phyloP scores from a whole-genome alignment of 2,329 filamentous ascomycete genomes.

The Sarocladium oryzae region DNA sequence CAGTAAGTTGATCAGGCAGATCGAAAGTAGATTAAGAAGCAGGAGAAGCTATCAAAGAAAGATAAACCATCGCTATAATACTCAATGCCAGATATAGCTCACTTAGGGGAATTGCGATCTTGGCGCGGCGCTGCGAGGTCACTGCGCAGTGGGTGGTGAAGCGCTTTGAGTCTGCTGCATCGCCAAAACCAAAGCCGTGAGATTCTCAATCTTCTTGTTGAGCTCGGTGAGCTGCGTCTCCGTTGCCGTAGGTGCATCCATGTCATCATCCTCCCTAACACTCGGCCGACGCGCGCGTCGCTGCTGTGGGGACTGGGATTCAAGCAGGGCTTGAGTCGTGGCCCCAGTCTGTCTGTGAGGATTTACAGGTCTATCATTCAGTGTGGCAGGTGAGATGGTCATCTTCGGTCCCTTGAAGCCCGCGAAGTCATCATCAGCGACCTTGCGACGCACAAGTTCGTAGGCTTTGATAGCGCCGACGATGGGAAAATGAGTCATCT shows the following conservation, averaged over 20 bases:
- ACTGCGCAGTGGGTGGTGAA: no score
- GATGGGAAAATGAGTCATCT: slow-evolving; percentile 59
- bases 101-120: no score
- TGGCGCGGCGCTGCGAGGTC: no score
- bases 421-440: slow-evolving; percentile 36
- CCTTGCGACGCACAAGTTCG: slow-evolving; percentile 43
- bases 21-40: no score
- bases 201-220: slow-evolving; percentile 50
- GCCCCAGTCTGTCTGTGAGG: neutral
- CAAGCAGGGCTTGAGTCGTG: neutral
- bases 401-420: slow-evolving; percentile 40
- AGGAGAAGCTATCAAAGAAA: no score
- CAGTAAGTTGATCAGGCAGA: no score
- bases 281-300: neutral
- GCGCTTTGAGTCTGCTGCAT: slow-evolving; percentile 33
- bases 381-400: slow-evolving; percentile 10
- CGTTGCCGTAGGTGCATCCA: slow-evolving; percentile 31
- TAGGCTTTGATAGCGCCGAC: slow-evolving; percentile 64
- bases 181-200: slow-evolving; percentile 45
- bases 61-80: no score
- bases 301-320: neutral
- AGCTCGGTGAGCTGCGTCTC: slow-evolving; percentile 50
- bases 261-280: slow-evolving; percentile 25
- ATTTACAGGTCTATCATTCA: neutral
- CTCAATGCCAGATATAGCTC: no score